Conservation (phyloP, 441 rosid genomes). For the Adansonia grandidieri region DNA sequence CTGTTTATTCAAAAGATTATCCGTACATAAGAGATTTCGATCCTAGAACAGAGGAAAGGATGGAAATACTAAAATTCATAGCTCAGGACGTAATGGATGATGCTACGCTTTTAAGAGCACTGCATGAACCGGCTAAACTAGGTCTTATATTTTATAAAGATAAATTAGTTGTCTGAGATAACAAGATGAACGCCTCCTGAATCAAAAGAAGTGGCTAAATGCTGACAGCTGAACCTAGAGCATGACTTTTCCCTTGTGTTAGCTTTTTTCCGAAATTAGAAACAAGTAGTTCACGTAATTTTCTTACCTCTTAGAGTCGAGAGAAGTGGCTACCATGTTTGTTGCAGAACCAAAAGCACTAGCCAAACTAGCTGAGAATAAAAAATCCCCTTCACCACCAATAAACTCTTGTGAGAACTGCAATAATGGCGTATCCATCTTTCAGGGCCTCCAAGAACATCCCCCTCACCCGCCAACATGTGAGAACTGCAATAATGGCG, state of each 20-base stretch:
- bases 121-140: conserved; percentile 39
- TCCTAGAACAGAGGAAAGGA: too few species aligned
- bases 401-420: conserved; percentile 30
- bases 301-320: conserved; percentile 38
- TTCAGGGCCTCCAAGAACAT: too few species aligned
- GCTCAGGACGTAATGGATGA: too few species aligned
- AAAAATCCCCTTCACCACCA: conserved; percentile 47
- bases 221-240: conserved; percentile 40
- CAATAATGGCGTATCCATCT: too few species aligned
- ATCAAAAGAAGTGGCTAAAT: conserved; percentile 36
- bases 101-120: neutral
- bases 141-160: neutral
- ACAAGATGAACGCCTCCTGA: conserved; percentile 31
- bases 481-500: too few species aligned
- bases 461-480: too few species aligned
- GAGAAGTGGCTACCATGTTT: conserved; percentile 52
- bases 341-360: conserved; percentile 43
- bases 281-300: too few species aligned
- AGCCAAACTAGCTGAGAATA: conserved; percentile 45
- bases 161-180: neutral
- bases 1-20: too few species aligned
- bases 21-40: too few species aligned
- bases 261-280: too few species aligned
- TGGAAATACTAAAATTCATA: too few species aligned
- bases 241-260: too few species aligned